Conservation (phyloP, 208 protist species). For the Trypanosoma cruzi region DNA sequence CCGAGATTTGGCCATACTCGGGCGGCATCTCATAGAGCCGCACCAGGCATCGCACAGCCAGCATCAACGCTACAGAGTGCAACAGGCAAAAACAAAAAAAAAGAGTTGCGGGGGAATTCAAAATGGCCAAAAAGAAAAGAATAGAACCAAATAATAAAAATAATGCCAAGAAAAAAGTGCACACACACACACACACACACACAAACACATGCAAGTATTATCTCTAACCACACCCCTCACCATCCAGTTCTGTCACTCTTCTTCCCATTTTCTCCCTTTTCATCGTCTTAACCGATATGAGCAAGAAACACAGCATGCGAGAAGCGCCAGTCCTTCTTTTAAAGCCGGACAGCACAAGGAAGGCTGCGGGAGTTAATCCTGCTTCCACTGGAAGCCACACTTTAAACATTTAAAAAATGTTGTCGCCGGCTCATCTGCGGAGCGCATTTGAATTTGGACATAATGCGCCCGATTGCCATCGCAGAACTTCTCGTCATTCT, state of each 20-base stretch:
- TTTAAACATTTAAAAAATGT: slow-evolving; percentile 97
- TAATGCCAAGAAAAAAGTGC: not conserved
- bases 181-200: too few species aligned
- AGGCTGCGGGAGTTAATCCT: slow-evolving; percentile 49
- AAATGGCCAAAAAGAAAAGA: too few species aligned
- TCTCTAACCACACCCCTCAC: not conserved
- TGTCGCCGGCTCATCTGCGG: slow-evolving; percentile 97
- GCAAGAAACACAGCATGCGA: not conserved
- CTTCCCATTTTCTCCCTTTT: not conserved
- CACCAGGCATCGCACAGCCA: slow-evolving; percentile 48
- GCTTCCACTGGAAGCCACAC: slow-evolving; percentile 94
- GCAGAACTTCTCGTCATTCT: slow-evolving; percentile 85
- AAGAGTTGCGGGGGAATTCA: not conserved
- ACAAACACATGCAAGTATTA: too few species aligned
- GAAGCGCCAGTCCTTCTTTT: not conserved
- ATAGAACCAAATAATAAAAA: not conserved
- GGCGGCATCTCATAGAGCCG: slow-evolving; percentile 58
- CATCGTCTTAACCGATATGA: too few species aligned
- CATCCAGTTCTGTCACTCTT: not conserved
- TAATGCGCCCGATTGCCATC: slow-evolving; percentile 90
- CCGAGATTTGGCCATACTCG: slow-evolving; percentile 56
- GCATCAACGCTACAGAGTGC: slow-evolving; percentile 37
- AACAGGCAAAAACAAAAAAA: too few species aligned
- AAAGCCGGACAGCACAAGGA: not conserved
- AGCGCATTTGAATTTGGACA: slow-evolving; percentile 97